Base-by-base conservation (phyloP, 305 asterid species). In the Rubia tinctorum region DNA sequence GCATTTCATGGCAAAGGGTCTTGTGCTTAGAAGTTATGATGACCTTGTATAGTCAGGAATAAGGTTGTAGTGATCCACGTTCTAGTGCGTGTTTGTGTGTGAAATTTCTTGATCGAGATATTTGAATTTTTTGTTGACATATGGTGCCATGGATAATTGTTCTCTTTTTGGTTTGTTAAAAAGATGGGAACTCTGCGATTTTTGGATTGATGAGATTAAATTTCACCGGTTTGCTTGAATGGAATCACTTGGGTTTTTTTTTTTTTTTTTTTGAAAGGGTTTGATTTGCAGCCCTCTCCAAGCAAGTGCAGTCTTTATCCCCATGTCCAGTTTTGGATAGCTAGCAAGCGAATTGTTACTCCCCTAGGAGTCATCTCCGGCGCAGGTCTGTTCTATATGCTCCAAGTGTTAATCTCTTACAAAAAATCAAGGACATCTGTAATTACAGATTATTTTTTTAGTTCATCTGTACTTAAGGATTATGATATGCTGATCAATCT, bases 341-440 rank as follows among this genome's bases (percentile, higher is more conserved):
- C 94, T 75, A 92, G 99, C 90, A 90, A 78, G 69, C 94, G 93
- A 27, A 88, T 95, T 11, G 97, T 95, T 72, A 90, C 98, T 49
- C 91, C 97, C 9, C 73, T 72, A 25, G 86, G 88, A 20, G 68
- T 89, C 51, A 82, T 92, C 69, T 86, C 97, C 18, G 99, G 99
- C 62, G 96, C 96, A 90, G 98, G 98, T 92, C 69, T 23, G 88
- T 85, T 71, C 53, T 39, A 55, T 69, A 71, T 56, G 56, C 47
- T 25, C 37, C 55, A 27, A 61, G 43, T 25, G 13, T 61, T 42
- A 72, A 62, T 61, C 56, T 58, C 18, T 59, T 42, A 15, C 42
- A 12, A 22, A 25, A 71, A 59, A 20, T 9, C 8, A 59, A 22
- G 64, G 64, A 56, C n/a, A 56, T 20, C 12, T 11, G 18, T 17